These are phyloP conservation scores for Ustilago hordei DNA, from an alignment of 1,284 basidiomycete genomes.

Conservation along the genomic window DNA sequence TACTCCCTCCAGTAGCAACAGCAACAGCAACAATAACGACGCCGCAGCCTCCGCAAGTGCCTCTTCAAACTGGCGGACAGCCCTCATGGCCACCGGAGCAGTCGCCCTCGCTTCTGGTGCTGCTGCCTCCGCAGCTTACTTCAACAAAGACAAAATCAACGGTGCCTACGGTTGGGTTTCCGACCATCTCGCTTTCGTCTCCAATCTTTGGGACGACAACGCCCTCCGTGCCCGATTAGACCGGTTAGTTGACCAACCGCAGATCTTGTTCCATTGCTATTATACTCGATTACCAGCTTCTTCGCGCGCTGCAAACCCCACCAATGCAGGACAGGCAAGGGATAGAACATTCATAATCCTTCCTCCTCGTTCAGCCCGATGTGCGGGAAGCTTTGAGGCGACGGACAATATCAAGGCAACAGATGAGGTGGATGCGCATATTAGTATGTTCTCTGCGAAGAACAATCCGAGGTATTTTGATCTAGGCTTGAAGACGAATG, in stretches of 20 bases:
- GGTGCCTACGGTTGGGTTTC: slow-evolving; percentile 75
- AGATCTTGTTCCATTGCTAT: slow-evolving; percentile 71
- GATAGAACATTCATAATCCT: slow-evolving; percentile 65
- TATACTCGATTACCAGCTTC: slow-evolving; percentile 58
- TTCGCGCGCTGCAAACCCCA: slow-evolving; percentile 30
- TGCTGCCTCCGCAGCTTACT: slow-evolving; percentile 77
- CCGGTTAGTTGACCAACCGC: slow-evolving; percentile 34
- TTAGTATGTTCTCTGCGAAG: slow-evolving; percentile 84
- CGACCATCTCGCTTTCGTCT: slow-evolving; percentile 91
- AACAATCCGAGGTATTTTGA: slow-evolving; percentile 92
- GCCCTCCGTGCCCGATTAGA: slow-evolving; percentile 74
- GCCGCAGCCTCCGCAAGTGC: slow-evolving; percentile 17
- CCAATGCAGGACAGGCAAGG: neutral
- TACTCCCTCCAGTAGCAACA: slow-evolving; percentile 30
- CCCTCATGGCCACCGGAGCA: slow-evolving; percentile 72
- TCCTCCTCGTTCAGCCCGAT: slow-evolving; percentile 35
- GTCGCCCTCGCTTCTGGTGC: slow-evolving; percentile 81
- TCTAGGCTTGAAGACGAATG: slow-evolving; percentile 73
- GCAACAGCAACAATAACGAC: slow-evolving; percentile 7
- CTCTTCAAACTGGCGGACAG: slow-evolving; percentile 32
- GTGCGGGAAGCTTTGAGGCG: slow-evolving; percentile 49
- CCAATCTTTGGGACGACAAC: slow-evolving; percentile 85
- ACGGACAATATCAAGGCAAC: slow-evolving; percentile 70
- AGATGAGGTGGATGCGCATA: slow-evolving; percentile 88
- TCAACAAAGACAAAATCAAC: slow-evolving; percentile 75